Percentiles rank a stretch among this genome's conserved stretches.
Conservation (phyloP, 2,329 filamentous ascomycete species). For the Celoporthe dispersa region DNA sequence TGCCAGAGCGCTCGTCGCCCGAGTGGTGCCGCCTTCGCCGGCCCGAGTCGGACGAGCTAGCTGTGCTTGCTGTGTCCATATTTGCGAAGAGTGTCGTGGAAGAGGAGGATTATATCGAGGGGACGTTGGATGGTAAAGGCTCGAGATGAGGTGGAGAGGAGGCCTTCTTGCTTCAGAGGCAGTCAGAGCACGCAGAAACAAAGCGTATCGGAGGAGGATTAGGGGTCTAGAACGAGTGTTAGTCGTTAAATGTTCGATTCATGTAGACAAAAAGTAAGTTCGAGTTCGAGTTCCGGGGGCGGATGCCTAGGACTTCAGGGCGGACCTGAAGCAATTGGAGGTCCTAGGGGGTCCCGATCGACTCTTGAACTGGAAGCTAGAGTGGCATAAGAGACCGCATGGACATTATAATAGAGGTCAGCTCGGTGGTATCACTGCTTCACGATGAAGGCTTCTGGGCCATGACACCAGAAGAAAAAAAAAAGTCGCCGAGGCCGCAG, state of each 20-base stretch:
- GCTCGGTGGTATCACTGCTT: neutral
- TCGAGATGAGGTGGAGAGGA: too few species aligned
- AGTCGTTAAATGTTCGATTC: neutral
- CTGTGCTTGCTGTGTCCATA: conserved; percentile 27
- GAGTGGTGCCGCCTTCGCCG: conserved; percentile 24
- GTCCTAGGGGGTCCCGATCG: neutral
- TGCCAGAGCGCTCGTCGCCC: conserved; percentile 24
- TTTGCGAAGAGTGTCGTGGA: neutral
- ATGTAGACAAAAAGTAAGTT: neutral
- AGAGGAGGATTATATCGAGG: too few species aligned
- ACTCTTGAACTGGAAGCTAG: neutral
- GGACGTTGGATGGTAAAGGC: neutral
- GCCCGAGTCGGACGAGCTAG: conserved; percentile 24
- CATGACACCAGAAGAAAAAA: neutral
- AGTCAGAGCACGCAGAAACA: neutral
- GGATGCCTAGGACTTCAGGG: neutral
- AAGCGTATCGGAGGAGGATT: neutral
- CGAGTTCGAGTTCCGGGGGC: neutral
- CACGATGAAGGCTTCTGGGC: neutral
- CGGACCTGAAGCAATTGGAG: neutral
- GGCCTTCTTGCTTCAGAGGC: neutral
- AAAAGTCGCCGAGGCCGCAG: conserved; percentile 15
- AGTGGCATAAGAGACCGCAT: neutral
- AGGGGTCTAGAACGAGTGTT: neutral
- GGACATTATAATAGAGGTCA: neutral